A percentile compares a stretch with the other conserved stretches of the same genome.
phyloP scores from a whole-genome alignment of 768 basidiomycete genomes.

The Agaricus blazei region DNA sequence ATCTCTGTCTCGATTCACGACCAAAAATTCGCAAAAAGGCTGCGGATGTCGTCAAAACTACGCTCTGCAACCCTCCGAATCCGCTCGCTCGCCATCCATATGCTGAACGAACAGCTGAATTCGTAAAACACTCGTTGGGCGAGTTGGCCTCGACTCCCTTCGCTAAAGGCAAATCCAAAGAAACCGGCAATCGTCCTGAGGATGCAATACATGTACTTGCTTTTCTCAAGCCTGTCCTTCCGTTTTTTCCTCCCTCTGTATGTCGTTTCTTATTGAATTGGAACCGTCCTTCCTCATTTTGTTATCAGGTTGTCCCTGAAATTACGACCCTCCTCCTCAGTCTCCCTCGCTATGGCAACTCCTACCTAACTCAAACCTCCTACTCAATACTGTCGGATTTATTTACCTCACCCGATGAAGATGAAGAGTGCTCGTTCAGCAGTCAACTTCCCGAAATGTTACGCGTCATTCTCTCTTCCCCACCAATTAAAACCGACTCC shows the following conservation, averaged over 20 bases:
- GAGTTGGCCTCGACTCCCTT: constrained; percentile 62
- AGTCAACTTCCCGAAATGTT: constrained; percentile 60
- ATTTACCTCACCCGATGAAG: constrained; percentile 50
- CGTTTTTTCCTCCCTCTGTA: constrained; percentile 63
- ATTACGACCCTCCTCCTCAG: constrained; percentile 70
- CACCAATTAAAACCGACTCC: constrained; percentile 65
- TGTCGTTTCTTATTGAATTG: constrained; percentile 25
- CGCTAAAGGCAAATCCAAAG: constrained; percentile 55
- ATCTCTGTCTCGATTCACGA: constrained; percentile 78
- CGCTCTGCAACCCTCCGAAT: constrained; percentile 70
- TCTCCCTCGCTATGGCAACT: constrained; percentile 82
- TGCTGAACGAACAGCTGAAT: constrained; percentile 73
- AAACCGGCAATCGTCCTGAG: constrained; percentile 55
- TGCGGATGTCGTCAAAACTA: constrained; percentile 76
- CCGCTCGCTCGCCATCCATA: constrained; percentile 85
- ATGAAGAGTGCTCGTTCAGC: constrained; percentile 41
- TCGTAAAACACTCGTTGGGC: constrained; percentile 61
- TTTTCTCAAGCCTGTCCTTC: constrained; percentile 58
- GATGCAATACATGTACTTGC: constrained; percentile 75
- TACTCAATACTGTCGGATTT: constrained; percentile 86
- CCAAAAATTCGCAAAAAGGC: constrained; percentile 95
- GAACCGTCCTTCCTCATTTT: background rate
- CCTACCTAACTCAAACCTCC: constrained; percentile 83
- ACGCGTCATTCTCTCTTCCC: constrained; percentile 59
- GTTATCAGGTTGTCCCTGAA: constrained; percentile 57